Percentiles rank a stretch among this genome's conserved stretches.
phyloP scores from a whole-genome alignment of 2,329 filamentous ascomycete genomes.

The Ophiocordyceps camponoti-rufipedis region DNA sequence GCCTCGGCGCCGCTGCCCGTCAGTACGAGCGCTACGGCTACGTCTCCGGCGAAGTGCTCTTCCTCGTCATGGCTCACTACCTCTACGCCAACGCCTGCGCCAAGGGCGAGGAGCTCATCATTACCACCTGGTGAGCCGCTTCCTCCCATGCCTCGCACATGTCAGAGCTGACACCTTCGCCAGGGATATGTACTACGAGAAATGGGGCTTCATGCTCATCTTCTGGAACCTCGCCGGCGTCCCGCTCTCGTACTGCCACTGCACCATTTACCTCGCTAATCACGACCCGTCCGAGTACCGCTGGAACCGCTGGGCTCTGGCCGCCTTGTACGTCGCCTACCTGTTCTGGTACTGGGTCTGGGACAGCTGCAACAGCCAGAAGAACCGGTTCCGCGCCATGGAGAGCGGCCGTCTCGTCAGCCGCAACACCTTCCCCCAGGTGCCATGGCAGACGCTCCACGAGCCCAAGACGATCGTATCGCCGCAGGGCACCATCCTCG shows the following conservation, averaged over 20 bases:
- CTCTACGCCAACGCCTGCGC: constrained; percentile 83
- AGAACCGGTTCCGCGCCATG: constrained; percentile 74
- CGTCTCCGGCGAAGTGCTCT: constrained; percentile 67
- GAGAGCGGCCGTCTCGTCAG: constrained; percentile 53
- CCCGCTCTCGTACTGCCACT: constrained; percentile 83
- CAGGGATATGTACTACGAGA: constrained; percentile 88
- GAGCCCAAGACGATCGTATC: constrained; percentile 67
- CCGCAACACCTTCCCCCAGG: constrained; percentile 71
- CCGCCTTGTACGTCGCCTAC: constrained; percentile 49
- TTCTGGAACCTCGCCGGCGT: constrained; percentile 95
- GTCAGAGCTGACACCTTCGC: background rate
- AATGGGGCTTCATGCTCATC: constrained; percentile 94
- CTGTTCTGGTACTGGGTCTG: constrained; percentile 78
- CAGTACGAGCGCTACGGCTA: constrained; percentile 78
- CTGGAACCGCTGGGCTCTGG: constrained; percentile 54
- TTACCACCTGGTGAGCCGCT: constrained; percentile 48
- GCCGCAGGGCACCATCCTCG: constrained; percentile 54
- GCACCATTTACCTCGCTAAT: constrained; percentile 75
- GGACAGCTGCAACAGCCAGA: constrained; percentile 85
- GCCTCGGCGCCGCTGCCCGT: constrained; percentile 56
- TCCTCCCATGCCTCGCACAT: too few species aligned
- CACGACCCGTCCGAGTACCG: constrained; percentile 61
- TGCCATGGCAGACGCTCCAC: constrained; percentile 71
- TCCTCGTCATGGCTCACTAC: constrained; percentile 78
- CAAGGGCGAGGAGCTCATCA: constrained; percentile 82